Conservation (phyloP, 768 basidiomycete genomes). For the Mycena haematopus region DNA sequence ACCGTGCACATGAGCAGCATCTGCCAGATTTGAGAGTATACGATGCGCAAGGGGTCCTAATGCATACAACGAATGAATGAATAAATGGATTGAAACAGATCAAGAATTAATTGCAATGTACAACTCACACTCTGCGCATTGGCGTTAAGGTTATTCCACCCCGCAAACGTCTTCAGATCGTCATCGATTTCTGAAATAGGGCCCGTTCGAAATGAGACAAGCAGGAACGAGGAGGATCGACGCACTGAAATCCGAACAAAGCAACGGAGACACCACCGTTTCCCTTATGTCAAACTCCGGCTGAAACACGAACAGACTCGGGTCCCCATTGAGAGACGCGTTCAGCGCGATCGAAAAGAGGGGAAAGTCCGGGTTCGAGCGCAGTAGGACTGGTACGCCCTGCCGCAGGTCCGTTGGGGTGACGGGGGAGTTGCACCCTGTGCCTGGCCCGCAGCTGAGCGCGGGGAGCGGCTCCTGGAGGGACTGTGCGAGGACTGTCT, state of each 20-base stretch:
- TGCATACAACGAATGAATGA: background rate
- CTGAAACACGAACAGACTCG: conserved; percentile 18
- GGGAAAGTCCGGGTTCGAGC: conserved; percentile 22
- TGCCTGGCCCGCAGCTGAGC: conserved; percentile 16
- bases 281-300: conserved; percentile 12
- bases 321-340: conserved; percentile 20
- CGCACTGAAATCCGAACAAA: conserved; percentile 25
- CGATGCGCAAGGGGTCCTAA: conserved; percentile 13
- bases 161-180: conserved; percentile 11
- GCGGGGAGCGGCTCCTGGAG: conserved; percentile 18
- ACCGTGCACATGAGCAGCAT: conserved; percentile 11
- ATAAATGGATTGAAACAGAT: no score
- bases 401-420: conserved; percentile 18
- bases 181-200: conserved; percentile 4
- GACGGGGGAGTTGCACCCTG: conserved; percentile 16
- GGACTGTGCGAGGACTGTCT: conserved; percentile 14
- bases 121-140: background rate
- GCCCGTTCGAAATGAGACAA: no score
- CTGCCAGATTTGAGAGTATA: conserved; percentile 23
- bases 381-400: background rate
- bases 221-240: background rate
- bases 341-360: conserved; percentile 10
- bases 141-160: conserved; percentile 9
- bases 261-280: conserved; percentile 7
- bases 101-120: no score